Evolutionary conservation across 129 eudicot genomes (phyloP).

Genomic region (Solidago caesia): DNA sequence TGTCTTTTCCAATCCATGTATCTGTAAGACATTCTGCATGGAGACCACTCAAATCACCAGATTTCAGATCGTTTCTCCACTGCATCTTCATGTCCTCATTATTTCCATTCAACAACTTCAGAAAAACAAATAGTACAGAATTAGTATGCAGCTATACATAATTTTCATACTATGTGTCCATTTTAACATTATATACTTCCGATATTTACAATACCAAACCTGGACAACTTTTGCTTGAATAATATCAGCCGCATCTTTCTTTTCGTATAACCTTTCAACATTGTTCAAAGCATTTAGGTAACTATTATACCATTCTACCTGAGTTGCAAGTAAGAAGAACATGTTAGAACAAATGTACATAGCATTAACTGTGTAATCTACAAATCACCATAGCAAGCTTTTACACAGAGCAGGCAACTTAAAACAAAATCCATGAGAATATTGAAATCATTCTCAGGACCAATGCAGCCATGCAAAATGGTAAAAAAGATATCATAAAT

Average conservation of each 20-base stretch:
- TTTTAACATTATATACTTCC: conserved; percentile 14
- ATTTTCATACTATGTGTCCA: background rate
- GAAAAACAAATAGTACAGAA: conserved; percentile 10
- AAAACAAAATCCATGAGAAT: background rate
- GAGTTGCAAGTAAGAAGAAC: conserved; percentile 29
- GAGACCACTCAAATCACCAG: conserved; percentile 73
- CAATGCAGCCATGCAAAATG: conserved; percentile 18
- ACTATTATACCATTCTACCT: conserved; percentile 86
- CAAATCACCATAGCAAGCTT: conserved; percentile 16
- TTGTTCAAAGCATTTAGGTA: conserved; percentile 69
- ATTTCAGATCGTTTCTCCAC: conserved; percentile 64
- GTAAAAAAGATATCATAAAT: background rate
- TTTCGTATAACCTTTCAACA: conserved; percentile 64
- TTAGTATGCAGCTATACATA: conserved; percentile 16
- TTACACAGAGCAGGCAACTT: background rate
- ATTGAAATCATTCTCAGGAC: background rate
- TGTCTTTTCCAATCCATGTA: conserved; percentile 88
- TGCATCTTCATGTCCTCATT: conserved; percentile 69
- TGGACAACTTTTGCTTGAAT: conserved; percentile 83
- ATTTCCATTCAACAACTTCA: conserved; percentile 69
- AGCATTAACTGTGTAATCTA: background rate
- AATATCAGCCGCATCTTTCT: conserved; percentile 66
- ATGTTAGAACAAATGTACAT: conserved; percentile 27
- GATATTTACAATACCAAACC: conserved; percentile 35
- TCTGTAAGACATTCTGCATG: conserved; percentile 97